Evolutionary conservation across 2,329 filamentous ascomycete species (phyloP).

Genomic region (Cercospora citrullina): DNA sequence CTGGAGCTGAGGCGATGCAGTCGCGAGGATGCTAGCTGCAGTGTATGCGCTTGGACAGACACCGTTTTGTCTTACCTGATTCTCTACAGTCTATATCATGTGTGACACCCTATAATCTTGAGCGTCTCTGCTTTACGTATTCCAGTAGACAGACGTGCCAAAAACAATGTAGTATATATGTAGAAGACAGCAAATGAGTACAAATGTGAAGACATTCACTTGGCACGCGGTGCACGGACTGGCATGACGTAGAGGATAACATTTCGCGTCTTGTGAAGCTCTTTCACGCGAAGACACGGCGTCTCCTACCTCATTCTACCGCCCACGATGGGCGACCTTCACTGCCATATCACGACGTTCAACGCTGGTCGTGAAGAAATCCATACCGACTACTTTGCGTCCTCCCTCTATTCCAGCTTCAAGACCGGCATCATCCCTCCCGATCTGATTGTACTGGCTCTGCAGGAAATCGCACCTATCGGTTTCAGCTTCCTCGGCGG

Average conservation of each 20-base stretch:
- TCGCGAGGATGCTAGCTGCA: no score
- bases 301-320: not conserved
- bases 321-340: constrained; percentile 50
- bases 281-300: not conserved
- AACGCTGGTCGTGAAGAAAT: constrained; percentile 78
- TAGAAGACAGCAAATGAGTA: no score
- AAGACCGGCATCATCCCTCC: constrained; percentile 55
- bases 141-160: no score
- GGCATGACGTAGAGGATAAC: not conserved
- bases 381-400: constrained; percentile 67
- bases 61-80: no score
- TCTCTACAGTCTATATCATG: no score
- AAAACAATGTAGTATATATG: no score
- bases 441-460: constrained; percentile 64
- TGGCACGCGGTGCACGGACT: not conserved
- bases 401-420: constrained; percentile 53
- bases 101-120: no score
- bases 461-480: constrained; percentile 89
- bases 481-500: constrained; percentile 82
- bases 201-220: not conserved
- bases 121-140: no score
- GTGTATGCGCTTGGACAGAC: no score
- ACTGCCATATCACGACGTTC: constrained; percentile 80
- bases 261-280: not conserved
- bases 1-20: no score